These are phyloP conservation scores for Tanacetum coccineum DNA, from an alignment of 129 eudicot species.

Conservation along the genomic window DNA sequence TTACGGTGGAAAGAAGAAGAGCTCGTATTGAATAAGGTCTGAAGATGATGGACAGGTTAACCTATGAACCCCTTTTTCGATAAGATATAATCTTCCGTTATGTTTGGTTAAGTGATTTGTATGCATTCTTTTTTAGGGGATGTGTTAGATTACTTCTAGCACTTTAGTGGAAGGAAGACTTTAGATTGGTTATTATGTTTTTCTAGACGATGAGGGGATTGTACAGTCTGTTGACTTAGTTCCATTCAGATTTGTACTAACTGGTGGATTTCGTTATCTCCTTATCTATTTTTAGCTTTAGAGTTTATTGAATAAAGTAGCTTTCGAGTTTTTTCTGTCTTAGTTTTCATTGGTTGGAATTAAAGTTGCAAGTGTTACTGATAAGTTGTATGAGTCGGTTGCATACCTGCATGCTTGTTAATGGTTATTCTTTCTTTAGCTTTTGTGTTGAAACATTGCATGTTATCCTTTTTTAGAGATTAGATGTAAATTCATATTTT, in stretches of 20 bases:
- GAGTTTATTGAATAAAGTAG: constrained; percentile 18
- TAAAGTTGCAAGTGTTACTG: not conserved
- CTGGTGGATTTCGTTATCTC: constrained; percentile 17
- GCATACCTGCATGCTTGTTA: not conserved
- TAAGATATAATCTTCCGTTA: constrained; percentile 11
- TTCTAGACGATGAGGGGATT: constrained; percentile 10
- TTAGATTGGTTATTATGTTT: constrained; percentile 23
- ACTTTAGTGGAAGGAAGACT: constrained; percentile 21
- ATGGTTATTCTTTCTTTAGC: not conserved
- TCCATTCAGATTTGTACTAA: constrained; percentile 27
- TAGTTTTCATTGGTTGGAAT: not conserved
- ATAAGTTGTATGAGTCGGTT: not conserved
- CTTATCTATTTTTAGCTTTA: constrained; percentile 23
- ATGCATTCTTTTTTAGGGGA: constrained; percentile 21
- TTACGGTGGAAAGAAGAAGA: constrained; percentile 52
- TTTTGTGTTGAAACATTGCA: too few species aligned
- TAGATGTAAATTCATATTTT: too few species aligned
- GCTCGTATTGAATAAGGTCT: constrained; percentile 28
- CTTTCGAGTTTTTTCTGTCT: constrained; percentile 13
- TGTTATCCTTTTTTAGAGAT: too few species aligned
- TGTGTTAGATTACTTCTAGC: constrained; percentile 20
- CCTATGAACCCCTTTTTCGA: constrained; percentile 14
- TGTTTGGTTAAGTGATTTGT: constrained; percentile 23
- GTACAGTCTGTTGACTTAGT: constrained; percentile 30
- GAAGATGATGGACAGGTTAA: constrained; percentile 17